Evolutionary conservation across 768 basidiomycete species (phyloP), one percentile per base, ranked within the genome.

Genomic region (Lactarius hatsudake): DNA sequence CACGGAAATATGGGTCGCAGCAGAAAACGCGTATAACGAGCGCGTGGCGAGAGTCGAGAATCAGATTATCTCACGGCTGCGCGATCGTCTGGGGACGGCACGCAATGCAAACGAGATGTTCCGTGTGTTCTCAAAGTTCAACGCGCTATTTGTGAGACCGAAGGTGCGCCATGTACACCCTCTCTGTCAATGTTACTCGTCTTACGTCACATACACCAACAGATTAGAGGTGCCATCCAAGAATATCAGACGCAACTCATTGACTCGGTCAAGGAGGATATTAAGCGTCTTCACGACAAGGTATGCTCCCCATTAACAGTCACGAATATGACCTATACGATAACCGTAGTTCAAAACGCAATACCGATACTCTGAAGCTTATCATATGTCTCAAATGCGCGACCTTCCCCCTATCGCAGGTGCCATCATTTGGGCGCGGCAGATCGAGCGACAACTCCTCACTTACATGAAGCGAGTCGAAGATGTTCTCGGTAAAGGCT

Each of bases 21-120:
- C 96, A 2, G 97, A 98, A 78, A 94, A 93, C 64, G 94, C 95
- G 5, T 99, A 99, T 76, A 98, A 98, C 72, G 96, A 98, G 77
- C 89, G 96, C 26, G 96, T 98, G 30, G 91, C 97, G 2, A 83
- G 96, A 15, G 96, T 99, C 23, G 97, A 99, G 80, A 98, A 98
- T 78, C 96, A 98, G 76, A 98, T 98, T 74, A 98, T 98, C 76
- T 91, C 96, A 18, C 83, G 93, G 40, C 77, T 99, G 57, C 84
- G 96, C 30, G 96, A 98, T 77, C 83, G 93, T 66, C 82, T 98
- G 13, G 97, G 94, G 17, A 96, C 94, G 18, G 97, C 97, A 28
- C 81, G 95, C 38, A 99, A 98, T 76, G 96, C 97, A 18, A 96
- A 97, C 76, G 97, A 98, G 79, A 99, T 98, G 97, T 98, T 99